Base-by-base conservation (phyloP, 192 early-diverging fungal genomes). In the Radiomyces spectabilis region DNA sequence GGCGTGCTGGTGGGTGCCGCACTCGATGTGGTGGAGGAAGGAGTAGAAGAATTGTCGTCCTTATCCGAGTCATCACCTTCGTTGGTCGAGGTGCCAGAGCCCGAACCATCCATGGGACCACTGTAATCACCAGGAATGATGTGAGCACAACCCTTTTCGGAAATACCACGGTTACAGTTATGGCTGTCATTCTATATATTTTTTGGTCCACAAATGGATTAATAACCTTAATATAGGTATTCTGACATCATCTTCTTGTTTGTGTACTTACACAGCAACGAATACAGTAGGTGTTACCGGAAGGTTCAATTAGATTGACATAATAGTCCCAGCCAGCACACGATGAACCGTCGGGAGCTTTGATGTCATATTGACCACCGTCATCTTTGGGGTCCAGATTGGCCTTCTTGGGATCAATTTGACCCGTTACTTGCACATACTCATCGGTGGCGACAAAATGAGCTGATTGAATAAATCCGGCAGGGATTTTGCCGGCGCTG, bases 351-450 rank as follows among this genome's bases (percentile, higher is more conserved):
- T 32, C 47, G 26, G 75, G 75, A 13, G 75, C 69, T 13, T 47
- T 54, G 25, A 68, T 47, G 51, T 80, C 78, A 26, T 63, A 73
- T 52, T 80, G 78, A 25, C 78, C 78, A 39, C 78, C 78, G 6
- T 61, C 51, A 26, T 80, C 78, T 5, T 18, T 57, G 0, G 53
- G 9, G 18, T 46, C 13, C 7, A 77, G 32, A 0, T 45, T 45
- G 21, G 65, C 74, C 34, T 60, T 60, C 9, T 47, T 39, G 12
- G 61, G 58, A 32, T 75, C 48, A 22, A 80, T 77, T 39, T 56
- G 51, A 40, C 78, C 78, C 42, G 78, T 80, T 18, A 80, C 57
- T 50, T 80, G 78, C 38, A 80, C 73, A 26, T 73, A 80, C 1
- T 51, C 65, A 30, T 62, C 49, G 1, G 66, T 70, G 16, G 55